These are phyloP conservation scores for Wickerhamiella azyma DNA, from an alignment of 805 yeast species.

Conservation along the genomic window DNA sequence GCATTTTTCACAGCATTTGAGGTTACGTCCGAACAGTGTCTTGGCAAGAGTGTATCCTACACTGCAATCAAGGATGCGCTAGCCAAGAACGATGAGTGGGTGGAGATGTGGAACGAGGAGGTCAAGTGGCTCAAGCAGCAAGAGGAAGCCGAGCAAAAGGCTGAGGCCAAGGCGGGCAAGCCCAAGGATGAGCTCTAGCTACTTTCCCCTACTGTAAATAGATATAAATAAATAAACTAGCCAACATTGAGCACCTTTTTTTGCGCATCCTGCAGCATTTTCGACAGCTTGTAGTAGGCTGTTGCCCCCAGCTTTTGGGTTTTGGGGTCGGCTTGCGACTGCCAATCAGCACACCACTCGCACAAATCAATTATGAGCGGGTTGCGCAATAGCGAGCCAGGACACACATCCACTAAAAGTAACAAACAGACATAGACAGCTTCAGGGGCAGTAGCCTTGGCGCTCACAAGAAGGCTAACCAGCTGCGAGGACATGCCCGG, in stretches of 20 bases:
- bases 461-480: constrained; percentile 22
- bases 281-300: constrained; percentile 19
- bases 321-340: constrained; percentile 20
- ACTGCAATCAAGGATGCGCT: too few species aligned
- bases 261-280: constrained; percentile 15
- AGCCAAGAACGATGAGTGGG: too few species aligned
- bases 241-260: not conserved
- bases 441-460: constrained; percentile 19
- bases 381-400: constrained; percentile 20
- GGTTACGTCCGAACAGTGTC: too few species aligned
- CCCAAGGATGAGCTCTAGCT: too few species aligned
- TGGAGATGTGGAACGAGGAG: too few species aligned
- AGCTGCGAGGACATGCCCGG: constrained; percentile 46
- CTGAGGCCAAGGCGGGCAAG: too few species aligned
- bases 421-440: constrained; percentile 23
- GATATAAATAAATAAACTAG: not conserved
- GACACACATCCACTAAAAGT: constrained; percentile 24
- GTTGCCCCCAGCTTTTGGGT: constrained; percentile 24
- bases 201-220: too few species aligned
- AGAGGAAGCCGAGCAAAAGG: too few species aligned
- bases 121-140: too few species aligned
- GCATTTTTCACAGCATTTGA: too few species aligned
- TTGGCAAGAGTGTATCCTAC: too few species aligned
- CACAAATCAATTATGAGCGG: constrained; percentile 19
- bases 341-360: constrained; percentile 25